phyloP scores from a whole-genome alignment of 805 yeast species.

The Scheffersomyces coipomensis region DNA sequence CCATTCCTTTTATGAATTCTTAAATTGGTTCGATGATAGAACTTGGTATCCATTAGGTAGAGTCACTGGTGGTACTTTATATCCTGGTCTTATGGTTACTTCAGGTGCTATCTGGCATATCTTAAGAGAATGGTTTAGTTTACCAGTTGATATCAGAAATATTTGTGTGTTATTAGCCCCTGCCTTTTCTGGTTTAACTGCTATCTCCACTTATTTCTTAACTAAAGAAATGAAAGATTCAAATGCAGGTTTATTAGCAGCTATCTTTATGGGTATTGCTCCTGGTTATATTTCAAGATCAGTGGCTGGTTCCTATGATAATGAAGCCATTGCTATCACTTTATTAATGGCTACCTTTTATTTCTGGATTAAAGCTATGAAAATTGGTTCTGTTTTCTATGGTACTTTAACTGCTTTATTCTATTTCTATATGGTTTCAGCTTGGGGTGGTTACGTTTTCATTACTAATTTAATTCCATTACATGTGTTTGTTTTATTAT shows the following conservation, averaged over 20 bases:
- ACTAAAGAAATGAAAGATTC: conserved; percentile 88
- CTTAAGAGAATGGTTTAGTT: conserved; percentile 56
- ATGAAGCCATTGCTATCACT: conserved; percentile 98
- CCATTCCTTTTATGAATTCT: conserved; percentile 82
- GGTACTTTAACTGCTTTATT: conserved; percentile 81
- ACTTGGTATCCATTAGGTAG: conserved; percentile 99
- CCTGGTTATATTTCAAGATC: conserved; percentile 98
- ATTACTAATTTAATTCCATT: conserved; percentile 96
- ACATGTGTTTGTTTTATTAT: conserved; percentile 83
- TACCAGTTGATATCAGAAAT: conserved; percentile 93
- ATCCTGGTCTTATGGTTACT: conserved; percentile 98
- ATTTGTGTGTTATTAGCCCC: conserved; percentile 96
- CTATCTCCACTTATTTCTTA: conserved; percentile 82
- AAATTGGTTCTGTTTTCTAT: conserved; percentile 84
- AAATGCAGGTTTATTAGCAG: conserved; percentile 88
- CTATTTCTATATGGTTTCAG: conserved; percentile 98
- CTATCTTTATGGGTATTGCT: conserved; percentile 93
- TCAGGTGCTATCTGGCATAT: conserved; percentile 85
- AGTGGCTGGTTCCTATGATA: conserved; percentile 98
- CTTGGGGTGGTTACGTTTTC: conserved; percentile 99
- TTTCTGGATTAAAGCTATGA: conserved; percentile 93
- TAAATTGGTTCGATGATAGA: conserved; percentile 98
- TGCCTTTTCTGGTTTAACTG: conserved; percentile 90
- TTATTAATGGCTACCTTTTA: conserved; percentile 92
- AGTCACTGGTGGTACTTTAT: conserved; percentile 97